These are phyloP conservation scores for Juncus effusus DNA, from an alignment of 176 grass and related monocot species.

Conservation along the genomic window DNA sequence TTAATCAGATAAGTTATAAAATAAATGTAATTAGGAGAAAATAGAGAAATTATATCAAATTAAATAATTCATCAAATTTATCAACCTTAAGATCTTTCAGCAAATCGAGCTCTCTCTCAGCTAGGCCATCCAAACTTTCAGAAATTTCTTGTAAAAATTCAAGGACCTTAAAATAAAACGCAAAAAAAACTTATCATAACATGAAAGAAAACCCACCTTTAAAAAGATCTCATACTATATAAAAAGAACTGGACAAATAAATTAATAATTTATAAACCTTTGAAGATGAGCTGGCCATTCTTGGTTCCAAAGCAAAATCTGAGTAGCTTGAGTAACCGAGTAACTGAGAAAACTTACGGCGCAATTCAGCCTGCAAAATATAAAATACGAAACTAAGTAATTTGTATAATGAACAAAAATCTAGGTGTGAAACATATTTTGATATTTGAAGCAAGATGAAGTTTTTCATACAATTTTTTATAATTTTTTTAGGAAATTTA, in stretches of 20 bases:
- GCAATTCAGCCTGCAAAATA: conserved; percentile 58
- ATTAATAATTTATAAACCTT: conserved; percentile 55
- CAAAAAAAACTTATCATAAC: conserved; percentile 9
- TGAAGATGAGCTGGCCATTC: conserved; percentile 66
- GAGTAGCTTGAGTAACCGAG: conserved; percentile 83
- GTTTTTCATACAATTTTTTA: conserved; percentile 14
- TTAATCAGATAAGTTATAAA: conserved; percentile 7
- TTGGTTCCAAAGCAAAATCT: conserved; percentile 70
- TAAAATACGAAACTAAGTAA: neutral
- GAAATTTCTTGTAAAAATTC: conserved; percentile 93
- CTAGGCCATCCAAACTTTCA: conserved; percentile 55
- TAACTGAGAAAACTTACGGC: conserved; percentile 61
- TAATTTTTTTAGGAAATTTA: too few relatives aligned
- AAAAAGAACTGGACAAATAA: conserved; percentile 8
- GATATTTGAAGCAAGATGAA: conserved; percentile 28
- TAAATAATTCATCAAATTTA: conserved; percentile 20
- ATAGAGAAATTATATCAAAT: conserved; percentile 18
- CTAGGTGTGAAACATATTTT: conserved; percentile 1
- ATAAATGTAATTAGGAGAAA: conserved; percentile 19
- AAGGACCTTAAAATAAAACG: conserved; percentile 51
- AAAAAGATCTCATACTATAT: neutral
- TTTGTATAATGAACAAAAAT: neutral
- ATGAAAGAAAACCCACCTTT: neutral
- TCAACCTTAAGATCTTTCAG: conserved; percentile 92
- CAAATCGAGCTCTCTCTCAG: conserved; percentile 66